Conservation (phyloP, 2,329 filamentous ascomycete genomes). For the Hymenoscyphus scutula region DNA sequence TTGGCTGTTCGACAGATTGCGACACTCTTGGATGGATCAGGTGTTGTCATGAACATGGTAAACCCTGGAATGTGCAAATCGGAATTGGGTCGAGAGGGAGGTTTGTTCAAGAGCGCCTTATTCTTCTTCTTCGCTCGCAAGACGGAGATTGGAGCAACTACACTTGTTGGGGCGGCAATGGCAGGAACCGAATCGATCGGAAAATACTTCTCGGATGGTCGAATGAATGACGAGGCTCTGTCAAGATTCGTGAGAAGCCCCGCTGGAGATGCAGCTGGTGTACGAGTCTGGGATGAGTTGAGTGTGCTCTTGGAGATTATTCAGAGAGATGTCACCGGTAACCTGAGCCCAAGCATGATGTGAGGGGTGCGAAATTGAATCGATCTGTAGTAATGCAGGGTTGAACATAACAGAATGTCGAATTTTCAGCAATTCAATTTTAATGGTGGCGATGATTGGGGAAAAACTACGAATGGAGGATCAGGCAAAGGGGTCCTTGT, state of each 20-base stretch:
- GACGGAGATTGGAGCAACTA: conserved; percentile 47
- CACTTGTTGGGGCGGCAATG: conserved; percentile 41
- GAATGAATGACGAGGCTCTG: conserved; percentile 31
- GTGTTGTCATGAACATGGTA: conserved; percentile 49
- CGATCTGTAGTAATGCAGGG: background rate
- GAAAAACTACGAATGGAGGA: background rate
- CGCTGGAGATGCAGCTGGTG: conserved; percentile 40
- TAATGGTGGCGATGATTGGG: background rate
- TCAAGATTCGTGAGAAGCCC: conserved; percentile 41
- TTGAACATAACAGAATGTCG: background rate
- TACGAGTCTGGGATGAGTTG: conserved; percentile 46
- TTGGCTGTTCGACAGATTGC: conserved; percentile 42
- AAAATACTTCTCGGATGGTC: conserved; percentile 43
- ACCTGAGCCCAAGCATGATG: background rate
- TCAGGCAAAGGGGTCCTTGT: background rate
- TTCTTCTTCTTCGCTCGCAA: conserved; percentile 41
- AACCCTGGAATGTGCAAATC: conserved; percentile 54
- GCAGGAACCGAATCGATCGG: conserved; percentile 46
- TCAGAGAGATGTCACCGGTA: conserved; percentile 36
- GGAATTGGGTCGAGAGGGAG: conserved; percentile 41
- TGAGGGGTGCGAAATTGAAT: background rate
- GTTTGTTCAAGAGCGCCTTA: conserved; percentile 26
- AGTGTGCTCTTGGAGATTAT: conserved; percentile 42
- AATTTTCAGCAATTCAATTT: background rate
- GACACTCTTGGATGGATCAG: conserved; percentile 29